Evolutionary conservation across 805 yeast species (phyloP).

Genomic region (Torulaspora delbrueckii): DNA sequence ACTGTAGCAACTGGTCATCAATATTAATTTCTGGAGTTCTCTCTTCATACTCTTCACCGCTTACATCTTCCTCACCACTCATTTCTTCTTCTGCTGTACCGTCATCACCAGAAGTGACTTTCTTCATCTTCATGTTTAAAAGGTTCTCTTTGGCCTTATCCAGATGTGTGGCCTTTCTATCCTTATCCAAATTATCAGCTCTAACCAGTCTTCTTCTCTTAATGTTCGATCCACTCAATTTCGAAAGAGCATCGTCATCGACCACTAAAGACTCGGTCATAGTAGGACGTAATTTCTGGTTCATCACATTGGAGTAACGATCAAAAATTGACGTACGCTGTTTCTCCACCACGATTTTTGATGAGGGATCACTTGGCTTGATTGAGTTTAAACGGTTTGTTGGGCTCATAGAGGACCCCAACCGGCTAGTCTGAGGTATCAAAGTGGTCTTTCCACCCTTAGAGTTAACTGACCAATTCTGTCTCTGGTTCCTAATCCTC

Average conservation of each 20-base stretch:
- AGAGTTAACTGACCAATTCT: slow-evolving; percentile 21
- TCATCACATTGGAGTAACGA: slow-evolving; percentile 33
- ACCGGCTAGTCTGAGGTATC: slow-evolving; percentile 5
- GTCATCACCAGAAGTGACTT: slow-evolving; percentile 19
- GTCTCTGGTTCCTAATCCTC: slow-evolving; percentile 27
- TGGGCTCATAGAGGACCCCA: slow-evolving; percentile 29
- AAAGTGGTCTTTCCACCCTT: slow-evolving; percentile 6
- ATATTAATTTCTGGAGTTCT: slow-evolving; percentile 38
- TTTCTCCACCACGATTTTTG: slow-evolving; percentile 37
- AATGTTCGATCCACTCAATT: slow-evolving; percentile 7
- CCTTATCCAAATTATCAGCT: slow-evolving; percentile 33
- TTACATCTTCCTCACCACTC: slow-evolving; percentile 42
- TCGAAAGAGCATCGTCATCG: slow-evolving; percentile 18
- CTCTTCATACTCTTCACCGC: slow-evolving; percentile 33
- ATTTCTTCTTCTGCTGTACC: slow-evolving; percentile 26
- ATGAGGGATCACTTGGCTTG: slow-evolving; percentile 22
- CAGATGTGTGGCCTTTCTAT: slow-evolving; percentile 28
- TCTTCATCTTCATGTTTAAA: slow-evolving; percentile 24
- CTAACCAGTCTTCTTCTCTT: slow-evolving; percentile 40
- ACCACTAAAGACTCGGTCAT: slow-evolving; percentile 10
- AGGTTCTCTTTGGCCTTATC: slow-evolving; percentile 31
- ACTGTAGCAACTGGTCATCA: slow-evolving; percentile 64
- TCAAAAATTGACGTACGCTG: slow-evolving; percentile 37
- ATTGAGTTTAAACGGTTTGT: slow-evolving; percentile 16
- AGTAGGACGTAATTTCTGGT: slow-evolving; percentile 12